Evolutionary conservation across 139 green algal genomes (phyloP).

Genomic region (Tetraselmis striata): DNA sequence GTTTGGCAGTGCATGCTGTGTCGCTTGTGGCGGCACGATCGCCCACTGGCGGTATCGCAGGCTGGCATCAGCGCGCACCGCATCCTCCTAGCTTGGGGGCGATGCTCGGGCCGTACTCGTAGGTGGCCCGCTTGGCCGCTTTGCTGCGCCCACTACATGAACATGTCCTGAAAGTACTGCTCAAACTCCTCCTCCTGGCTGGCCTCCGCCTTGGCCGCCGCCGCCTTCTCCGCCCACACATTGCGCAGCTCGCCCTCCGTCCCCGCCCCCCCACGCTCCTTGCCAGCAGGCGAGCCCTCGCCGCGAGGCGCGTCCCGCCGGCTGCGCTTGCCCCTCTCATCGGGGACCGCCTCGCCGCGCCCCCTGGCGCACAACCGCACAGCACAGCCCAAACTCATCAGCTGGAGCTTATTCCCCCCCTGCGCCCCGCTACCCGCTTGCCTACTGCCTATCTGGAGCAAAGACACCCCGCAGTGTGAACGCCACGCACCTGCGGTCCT

Average conservation of each 20-base stretch:
- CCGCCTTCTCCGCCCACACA: background rate
- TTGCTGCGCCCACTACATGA: too few relatives aligned
- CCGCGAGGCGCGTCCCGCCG: background rate
- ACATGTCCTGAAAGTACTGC: slow-evolving; percentile 27
- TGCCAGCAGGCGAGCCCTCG: background rate
- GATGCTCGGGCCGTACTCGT: too few relatives aligned
- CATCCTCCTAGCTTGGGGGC: too few relatives aligned
- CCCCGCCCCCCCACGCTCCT: background rate
- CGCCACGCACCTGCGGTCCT: background rate
- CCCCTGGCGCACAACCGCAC: background rate
- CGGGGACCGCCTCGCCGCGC: background rate
- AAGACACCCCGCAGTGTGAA: background rate
- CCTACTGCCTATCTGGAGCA: too few relatives aligned
- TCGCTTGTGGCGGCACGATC: too few relatives aligned
- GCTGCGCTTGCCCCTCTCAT: background rate
- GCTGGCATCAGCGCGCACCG: too few relatives aligned
- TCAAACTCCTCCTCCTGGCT: slow-evolving; percentile 19
- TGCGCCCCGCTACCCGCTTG: background rate
- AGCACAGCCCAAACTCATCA: background rate
- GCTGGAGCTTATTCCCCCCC: background rate
- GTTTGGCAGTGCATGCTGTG: too few relatives aligned
- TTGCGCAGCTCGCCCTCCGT: background rate
- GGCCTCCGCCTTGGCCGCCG: background rate
- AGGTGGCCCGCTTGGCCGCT: too few relatives aligned
- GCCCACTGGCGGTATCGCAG: too few relatives aligned